Conservation (phyloP, 1,284 basidiomycete genomes). For the Ganoderma sp. region DNA sequence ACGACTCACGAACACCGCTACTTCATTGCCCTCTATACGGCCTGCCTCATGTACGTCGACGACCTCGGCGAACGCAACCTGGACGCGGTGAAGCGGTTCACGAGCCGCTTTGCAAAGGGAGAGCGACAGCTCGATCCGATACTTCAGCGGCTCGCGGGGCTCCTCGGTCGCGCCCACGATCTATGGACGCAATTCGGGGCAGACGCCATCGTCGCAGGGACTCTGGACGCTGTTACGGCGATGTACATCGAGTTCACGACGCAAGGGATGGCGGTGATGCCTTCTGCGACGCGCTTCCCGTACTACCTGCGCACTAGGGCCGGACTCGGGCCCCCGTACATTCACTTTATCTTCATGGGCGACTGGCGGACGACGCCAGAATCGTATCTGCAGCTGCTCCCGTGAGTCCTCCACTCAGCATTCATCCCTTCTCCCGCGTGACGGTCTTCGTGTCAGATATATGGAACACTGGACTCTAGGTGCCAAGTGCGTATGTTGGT, state of each 20-base stretch:
- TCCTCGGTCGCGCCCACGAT: conserved; percentile 17
- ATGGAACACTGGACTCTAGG: conserved; percentile 30
- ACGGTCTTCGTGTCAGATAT: conserved; percentile 13
- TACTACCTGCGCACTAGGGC: conserved; percentile 26
- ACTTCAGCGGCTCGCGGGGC: conserved; percentile 20
- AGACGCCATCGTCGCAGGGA: conserved; percentile 27
- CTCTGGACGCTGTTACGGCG: conserved; percentile 24
- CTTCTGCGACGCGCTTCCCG: conserved; percentile 25
- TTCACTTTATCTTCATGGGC: conserved; percentile 28
- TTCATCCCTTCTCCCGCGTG: neutral
- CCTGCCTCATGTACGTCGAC: conserved; percentile 28
- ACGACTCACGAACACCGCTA: conserved; percentile 21
- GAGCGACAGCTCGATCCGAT: conserved; percentile 24
- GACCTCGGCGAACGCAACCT: conserved; percentile 19
- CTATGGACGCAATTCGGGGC: conserved; percentile 27
- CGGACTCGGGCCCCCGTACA: conserved; percentile 28
- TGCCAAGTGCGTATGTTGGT: conserved; percentile 22
- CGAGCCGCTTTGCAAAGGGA: conserved; percentile 21
- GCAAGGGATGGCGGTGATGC: conserved; percentile 18
- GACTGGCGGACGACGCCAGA: conserved; percentile 20
- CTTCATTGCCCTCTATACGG: conserved; percentile 28
- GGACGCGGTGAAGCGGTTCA: conserved; percentile 25
- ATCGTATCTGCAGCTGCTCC: conserved; percentile 28
- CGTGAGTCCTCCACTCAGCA: conserved; percentile 16
- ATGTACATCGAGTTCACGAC: conserved; percentile 28